These are phyloP conservation scores for Ophiocordyceps camponoti-leonardi DNA, from an alignment of 2,329 filamentous ascomycete genomes.

Conservation along the genomic window DNA sequence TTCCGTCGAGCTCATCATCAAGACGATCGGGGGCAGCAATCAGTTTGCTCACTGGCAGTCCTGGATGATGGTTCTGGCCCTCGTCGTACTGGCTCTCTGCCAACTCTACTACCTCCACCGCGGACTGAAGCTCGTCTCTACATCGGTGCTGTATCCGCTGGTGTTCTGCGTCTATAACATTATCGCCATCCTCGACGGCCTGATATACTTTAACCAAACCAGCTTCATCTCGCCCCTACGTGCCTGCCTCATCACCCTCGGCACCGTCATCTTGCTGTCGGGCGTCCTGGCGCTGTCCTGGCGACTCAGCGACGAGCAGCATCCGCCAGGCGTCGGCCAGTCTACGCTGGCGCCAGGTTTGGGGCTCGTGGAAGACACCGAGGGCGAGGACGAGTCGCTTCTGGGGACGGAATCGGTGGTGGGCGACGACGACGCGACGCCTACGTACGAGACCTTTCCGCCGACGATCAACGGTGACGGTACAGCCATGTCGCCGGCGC, in stretches of 20 bases:
- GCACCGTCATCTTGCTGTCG: slow-evolving; percentile 68
- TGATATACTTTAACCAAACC: slow-evolving; percentile 91
- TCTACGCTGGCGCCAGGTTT: slow-evolving; percentile 68
- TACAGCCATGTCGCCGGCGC: slow-evolving; percentile 17
- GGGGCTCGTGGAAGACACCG: slow-evolving; percentile 57
- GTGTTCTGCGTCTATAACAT: slow-evolving; percentile 99
- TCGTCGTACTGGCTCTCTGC: slow-evolving; percentile 66
- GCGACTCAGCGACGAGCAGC: slow-evolving; percentile 69
- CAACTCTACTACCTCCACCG: slow-evolving; percentile 93
- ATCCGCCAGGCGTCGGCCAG: slow-evolving; percentile 39
- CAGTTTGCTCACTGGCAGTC: slow-evolving; percentile 94
- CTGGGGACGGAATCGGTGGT: slow-evolving; percentile 27
- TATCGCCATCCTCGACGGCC: slow-evolving; percentile 87
- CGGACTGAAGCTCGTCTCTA: slow-evolving; percentile 86
- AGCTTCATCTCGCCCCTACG: slow-evolving; percentile 60
- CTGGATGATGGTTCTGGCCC: slow-evolving; percentile 73
- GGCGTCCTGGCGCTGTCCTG: slow-evolving; percentile 88
- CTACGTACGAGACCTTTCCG: slow-evolving; percentile 30
- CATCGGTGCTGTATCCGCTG: slow-evolving; percentile 86
- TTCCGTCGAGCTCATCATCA: slow-evolving; percentile 82
- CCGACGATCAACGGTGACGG: slow-evolving; percentile 17
- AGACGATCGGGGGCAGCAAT: slow-evolving; percentile 71
- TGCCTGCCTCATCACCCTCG: slow-evolving; percentile 68
- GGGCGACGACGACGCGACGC: slow-evolving; percentile 21
- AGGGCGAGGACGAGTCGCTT: slow-evolving; percentile 40